Evolutionary conservation across 768 basidiomycete genomes (phyloP), one percentile per base, ranked within the genome.

Genomic region (Kwoniella europaea): DNA sequence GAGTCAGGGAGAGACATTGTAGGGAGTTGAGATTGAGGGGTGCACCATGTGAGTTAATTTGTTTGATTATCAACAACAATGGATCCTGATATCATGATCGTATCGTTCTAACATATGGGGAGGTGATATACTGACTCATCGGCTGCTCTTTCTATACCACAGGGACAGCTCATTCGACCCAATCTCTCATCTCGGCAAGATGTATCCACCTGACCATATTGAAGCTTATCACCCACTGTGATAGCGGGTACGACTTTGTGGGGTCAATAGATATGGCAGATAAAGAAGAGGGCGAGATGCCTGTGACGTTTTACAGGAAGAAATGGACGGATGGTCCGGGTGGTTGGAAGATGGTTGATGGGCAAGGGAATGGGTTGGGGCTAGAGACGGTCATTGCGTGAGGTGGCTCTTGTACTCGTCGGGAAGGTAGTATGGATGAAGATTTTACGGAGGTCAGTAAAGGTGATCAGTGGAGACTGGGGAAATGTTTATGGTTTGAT

Each of bases 251-350:
- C 63, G 79, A 80, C 55, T 77, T 76, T 52, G 77, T 78, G 18
- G 77, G 77, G 5, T 72, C 68, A 43, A 73, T 80, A 24, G 77
- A 78, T 50, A 80, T 78, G 79, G 72, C 75, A 22, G 79, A 80
- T 63, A 69, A 54, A 59, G 79, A 80, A 27, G 79, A 80, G 56
- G 77, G 70, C 1, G 77, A 80, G 59, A 74, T 80, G 75, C 74
- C 79, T 7, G 72, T 71, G 5, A 77, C 69, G 7, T 80, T 80
- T 63, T 80, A 76, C 54, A 61, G 79, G 60, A 65, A 63, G 46
- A 67, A 53, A 63, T 69, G 72, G 69, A 7, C 55, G 24, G 41
- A 54, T 10, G n/a, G 18, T 16, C 16, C 18, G 24, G 42, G 22
- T 10, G 54, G 43, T 35, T 67, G 63, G 63, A 53, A 53, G 27